Percentiles rank a stretch among this genome's conserved stretches.
These are phyloP conservation scores for Mallotus japonicus DNA, from an alignment of 441 rosid genomes.

Conservation along the genomic window DNA sequence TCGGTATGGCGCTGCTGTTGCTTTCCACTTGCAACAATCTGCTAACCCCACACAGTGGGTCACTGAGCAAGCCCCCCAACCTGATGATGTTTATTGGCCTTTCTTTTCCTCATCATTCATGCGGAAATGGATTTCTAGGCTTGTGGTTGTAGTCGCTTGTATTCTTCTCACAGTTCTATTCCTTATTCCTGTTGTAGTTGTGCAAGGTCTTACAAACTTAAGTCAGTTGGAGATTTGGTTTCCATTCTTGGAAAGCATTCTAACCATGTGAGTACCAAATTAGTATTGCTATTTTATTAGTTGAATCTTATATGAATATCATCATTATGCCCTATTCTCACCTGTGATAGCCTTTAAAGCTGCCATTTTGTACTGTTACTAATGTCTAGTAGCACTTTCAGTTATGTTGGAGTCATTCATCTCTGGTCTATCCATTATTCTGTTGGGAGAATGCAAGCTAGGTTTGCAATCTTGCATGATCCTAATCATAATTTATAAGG, in stretches of 20 bases:
- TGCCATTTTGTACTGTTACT: background rate
- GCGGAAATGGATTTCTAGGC: slow-evolving; percentile 77
- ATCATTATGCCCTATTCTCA: background rate
- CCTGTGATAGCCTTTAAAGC: background rate
- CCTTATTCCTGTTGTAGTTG: slow-evolving; percentile 84
- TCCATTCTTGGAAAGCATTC: slow-evolving; percentile 74
- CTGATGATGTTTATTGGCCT: slow-evolving; percentile 93
- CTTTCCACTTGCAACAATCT: slow-evolving; percentile 75
- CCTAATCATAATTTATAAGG: background rate
- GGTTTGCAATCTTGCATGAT: background rate
- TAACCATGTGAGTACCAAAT: slow-evolving; percentile 54
- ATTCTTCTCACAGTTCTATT: slow-evolving; percentile 76
- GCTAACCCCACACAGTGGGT: slow-evolving; percentile 83
- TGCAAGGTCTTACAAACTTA: slow-evolving; percentile 94
- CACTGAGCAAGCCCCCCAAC: slow-evolving; percentile 87
- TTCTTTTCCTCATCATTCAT: slow-evolving; percentile 85
- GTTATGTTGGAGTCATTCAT: background rate
- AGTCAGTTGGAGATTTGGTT: slow-evolving; percentile 70
- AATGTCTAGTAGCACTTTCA: background rate
- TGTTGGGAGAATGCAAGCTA: background rate
- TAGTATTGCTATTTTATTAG: background rate
- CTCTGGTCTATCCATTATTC: background rate
- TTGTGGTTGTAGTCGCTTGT: slow-evolving; percentile 65
- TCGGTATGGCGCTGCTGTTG: slow-evolving; percentile 78
- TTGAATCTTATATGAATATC: background rate